Percentiles rank a stretch among this genome's conserved stretches.
These are phyloP conservation scores for Macrocybe gigantea DNA, from an alignment of 768 basidiomycete species.

Conservation along the genomic window DNA sequence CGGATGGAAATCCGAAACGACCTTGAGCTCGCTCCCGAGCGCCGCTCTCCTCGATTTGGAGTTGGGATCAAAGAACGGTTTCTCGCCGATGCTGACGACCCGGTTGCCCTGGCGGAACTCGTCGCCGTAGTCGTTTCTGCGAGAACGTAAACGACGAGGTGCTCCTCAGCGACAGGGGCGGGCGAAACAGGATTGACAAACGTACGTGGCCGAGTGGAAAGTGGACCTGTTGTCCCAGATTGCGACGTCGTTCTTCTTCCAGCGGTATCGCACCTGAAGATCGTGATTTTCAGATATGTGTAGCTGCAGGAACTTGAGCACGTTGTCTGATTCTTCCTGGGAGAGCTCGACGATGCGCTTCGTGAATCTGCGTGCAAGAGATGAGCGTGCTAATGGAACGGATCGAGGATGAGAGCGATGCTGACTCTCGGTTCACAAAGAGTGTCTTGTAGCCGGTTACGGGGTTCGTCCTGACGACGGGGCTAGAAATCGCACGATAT, in stretches of 20 bases:
- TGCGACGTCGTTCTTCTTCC: constrained; percentile 46
- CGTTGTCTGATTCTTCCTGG: constrained; percentile 45
- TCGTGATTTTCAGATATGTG: constrained; percentile 57
- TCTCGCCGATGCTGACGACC: constrained; percentile 20
- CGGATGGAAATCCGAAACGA: background rate
- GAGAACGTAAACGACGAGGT: background rate
- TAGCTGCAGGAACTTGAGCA: constrained; percentile 41
- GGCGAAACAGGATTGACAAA: background rate
- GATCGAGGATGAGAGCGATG: background rate
- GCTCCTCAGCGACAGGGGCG: too few species aligned
- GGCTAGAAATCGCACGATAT: constrained; percentile 16
- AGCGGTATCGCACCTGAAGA: constrained; percentile 47
- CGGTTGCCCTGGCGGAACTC: constrained; percentile 40
- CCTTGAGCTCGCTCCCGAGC: constrained; percentile 4
- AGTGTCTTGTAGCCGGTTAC: constrained; percentile 55
- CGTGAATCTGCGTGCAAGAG: constrained; percentile 37
- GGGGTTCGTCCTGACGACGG: constrained; percentile 51
- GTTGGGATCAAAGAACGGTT: constrained; percentile 12
- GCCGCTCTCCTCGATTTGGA: constrained; percentile 10
- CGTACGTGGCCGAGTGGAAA: constrained; percentile 41
- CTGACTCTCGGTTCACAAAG: constrained; percentile 49
- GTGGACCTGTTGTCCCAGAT: constrained; percentile 59
- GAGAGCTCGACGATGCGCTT: constrained; percentile 47
- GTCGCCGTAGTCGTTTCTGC: constrained; percentile 27
- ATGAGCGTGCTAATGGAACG: background rate